These are phyloP conservation scores for Diaporthe ampelina DNA, from an alignment of 2,329 filamentous ascomycete species.

Conservation along the genomic window DNA sequence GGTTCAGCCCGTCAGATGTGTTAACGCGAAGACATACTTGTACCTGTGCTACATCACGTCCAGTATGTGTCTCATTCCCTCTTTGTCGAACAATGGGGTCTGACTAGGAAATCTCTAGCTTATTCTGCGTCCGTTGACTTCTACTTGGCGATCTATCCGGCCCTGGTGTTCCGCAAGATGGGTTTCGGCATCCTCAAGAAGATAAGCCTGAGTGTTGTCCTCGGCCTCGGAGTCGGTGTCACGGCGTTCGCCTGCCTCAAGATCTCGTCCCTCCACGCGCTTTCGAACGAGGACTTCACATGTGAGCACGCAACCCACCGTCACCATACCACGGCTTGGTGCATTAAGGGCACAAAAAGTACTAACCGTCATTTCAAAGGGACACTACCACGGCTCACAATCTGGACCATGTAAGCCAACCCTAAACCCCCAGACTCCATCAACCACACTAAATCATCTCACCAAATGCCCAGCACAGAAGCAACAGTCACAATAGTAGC, in stretches of 20 bases:
- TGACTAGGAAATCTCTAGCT: not conserved
- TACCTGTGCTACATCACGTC: constrained; percentile 6
- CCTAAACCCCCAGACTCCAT: fast-evolving
- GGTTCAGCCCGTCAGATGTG: not conserved
- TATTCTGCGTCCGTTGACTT: constrained; percentile 14
- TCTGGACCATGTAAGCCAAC: constrained; percentile 14
- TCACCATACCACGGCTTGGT: not conserved
- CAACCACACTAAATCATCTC: not conserved
- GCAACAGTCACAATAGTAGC: constrained; percentile 18
- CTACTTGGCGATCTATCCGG: constrained; percentile 1
- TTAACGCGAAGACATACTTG: not conserved
- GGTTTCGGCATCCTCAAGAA: constrained; percentile 1
- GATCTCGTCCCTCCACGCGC: not conserved
- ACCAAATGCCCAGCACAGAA: not conserved
- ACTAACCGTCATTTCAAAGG: not conserved
- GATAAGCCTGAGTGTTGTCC: constrained; percentile 1
- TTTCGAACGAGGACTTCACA: not conserved
- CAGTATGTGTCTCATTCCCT: no score
- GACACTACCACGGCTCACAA: not conserved
- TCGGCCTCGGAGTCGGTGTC: not conserved
- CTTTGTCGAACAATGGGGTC: fast-evolving
- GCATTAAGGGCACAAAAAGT: no score
- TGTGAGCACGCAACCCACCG: not conserved
- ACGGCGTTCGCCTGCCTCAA: constrained; percentile 18
- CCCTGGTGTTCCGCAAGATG: not conserved